Conservation (phyloP, 306 rosid genomes). For the Vigna mungo region DNA sequence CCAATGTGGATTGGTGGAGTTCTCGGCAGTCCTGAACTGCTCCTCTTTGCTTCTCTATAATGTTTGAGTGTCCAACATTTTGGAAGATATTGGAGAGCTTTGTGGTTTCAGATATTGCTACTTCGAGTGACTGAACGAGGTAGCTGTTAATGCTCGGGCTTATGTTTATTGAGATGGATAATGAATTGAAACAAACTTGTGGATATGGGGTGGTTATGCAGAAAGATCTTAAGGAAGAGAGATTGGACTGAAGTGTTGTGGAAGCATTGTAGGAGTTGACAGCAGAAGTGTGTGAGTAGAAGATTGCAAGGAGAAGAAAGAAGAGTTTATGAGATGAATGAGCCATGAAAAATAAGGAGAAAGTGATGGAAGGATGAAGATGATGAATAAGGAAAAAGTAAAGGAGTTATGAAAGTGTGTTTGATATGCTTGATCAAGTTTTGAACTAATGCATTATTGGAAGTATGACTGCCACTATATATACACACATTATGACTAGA, state of each 20-base stretch:
- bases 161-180: slow-evolving; percentile 54
- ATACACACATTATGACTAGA: neutral
- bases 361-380: neutral
- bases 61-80: slow-evolving; percentile 45
- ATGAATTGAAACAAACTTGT: slow-evolving; percentile 63
- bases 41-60: slow-evolving; percentile 73
- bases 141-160: slow-evolving; percentile 60
- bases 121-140: slow-evolving; percentile 70
- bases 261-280: slow-evolving; percentile 46
- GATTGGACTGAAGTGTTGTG: slow-evolving; percentile 40
- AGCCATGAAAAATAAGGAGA: slow-evolving; percentile 55
- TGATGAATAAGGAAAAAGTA: neutral
- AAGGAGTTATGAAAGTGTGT: too few relatives aligned
- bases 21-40: slow-evolving; percentile 71
- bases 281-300: slow-evolving; percentile 40
- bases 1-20: slow-evolving; percentile 71
- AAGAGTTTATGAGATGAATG: slow-evolving; percentile 46
- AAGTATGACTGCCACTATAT: neutral
- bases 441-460: slow-evolving; percentile 13
- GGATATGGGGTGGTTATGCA: slow-evolving; percentile 77
- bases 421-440: too few relatives aligned
- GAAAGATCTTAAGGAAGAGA: slow-evolving; percentile 60
- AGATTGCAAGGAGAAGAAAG: slow-evolving; percentile 42
- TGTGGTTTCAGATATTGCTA: slow-evolving; percentile 64
- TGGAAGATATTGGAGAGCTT: slow-evolving; percentile 58